These are phyloP conservation scores for Ormosia emarginata DNA, from an alignment of 306 rosid genomes.

Conservation along the genomic window DNA sequence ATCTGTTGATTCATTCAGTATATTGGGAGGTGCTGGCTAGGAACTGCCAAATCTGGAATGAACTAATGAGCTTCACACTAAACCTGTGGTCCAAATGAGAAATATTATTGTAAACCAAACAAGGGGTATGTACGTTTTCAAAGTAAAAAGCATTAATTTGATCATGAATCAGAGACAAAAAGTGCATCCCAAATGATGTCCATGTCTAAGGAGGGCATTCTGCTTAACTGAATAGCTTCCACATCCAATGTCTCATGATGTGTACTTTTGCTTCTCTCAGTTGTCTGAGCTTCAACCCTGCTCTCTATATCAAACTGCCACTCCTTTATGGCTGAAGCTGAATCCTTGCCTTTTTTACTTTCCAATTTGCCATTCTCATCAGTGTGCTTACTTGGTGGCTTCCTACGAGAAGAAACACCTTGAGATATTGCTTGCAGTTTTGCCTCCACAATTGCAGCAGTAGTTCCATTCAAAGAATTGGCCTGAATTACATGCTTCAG, in stretches of 20 bases:
- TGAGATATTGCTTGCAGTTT: constrained; percentile 66
- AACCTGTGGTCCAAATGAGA: constrained; percentile 3
- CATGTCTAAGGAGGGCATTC: constrained; percentile 96
- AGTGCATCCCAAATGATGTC: constrained; percentile 92
- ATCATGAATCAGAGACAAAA: constrained; percentile 60
- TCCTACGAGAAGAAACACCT: constrained; percentile 16
- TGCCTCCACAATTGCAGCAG: constrained; percentile 75
- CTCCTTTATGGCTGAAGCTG: constrained; percentile 30
- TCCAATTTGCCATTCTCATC: constrained; percentile 22
- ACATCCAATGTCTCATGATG: constrained; percentile 41
- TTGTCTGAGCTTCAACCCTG: constrained; percentile 28
- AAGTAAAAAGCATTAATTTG: neutral
- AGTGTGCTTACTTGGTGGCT: constrained; percentile 12
- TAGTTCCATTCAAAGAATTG: constrained; percentile 64
- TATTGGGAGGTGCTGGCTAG: neutral
- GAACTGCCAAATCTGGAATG: constrained; percentile 20
- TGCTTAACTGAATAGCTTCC: constrained; percentile 81
- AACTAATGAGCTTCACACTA: neutral
- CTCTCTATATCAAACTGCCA: constrained; percentile 27
- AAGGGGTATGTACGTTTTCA: neutral
- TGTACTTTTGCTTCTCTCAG: constrained; percentile 46
- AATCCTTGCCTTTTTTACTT: constrained; percentile 22
- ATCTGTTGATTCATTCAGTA: neutral
- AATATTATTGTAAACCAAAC: constrained; percentile 17
- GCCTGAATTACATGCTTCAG: constrained; percentile 60